Evolutionary conservation across 257 asterid species (phyloP), one percentile per base, ranked within the genome.

Genomic region (Solanum pinnatisectum): DNA sequence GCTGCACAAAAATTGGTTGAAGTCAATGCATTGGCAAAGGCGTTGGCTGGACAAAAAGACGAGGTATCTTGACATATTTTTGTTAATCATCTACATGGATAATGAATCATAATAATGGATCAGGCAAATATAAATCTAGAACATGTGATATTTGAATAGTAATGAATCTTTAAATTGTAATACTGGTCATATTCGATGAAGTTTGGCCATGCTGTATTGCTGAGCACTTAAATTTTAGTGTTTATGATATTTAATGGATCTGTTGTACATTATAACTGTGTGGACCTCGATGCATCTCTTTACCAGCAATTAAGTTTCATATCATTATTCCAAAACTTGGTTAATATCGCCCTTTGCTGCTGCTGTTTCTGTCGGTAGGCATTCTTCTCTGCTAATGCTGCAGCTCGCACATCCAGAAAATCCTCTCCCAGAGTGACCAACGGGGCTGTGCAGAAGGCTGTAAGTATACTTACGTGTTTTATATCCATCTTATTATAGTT

Each of bases 391-490:
- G 95, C 97, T 67, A 97, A 94, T 87, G 94, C 98, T 84, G 92
- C 93, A 25, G 98, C 98, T 89, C 98, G 90, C 90, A 97, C 98
- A 87, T 97, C 99, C 79, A 94, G 99, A 89, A 97, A 93, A 89
- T 93, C 96, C 90, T 97, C 99, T 33, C 99, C 99, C 4, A 92
- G 98, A 89, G 99, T 96, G 90, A 97, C 82, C 13, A 95, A 97
- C n/a, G 96, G 90, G 90, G 96, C 98, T 88, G 99, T 97, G 77
- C 98, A 97, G 77, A 97, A 97, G 94, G 98, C 99, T 89, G 99
- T 97, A 93, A 92, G 99, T 93, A 89, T 32, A 25, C 70, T 46
- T 32, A 10, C 11, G 68, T 46, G 65, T 79, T 84, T 3, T 85
- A 36, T 84, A 85, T 67, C 42, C 63, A 27, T 84, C 76, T 84